Percentiles rank a stretch among this genome's conserved stretches.
Conservation (phyloP, 345 rosid genomes). For the Rhodamnia argentea region DNA sequence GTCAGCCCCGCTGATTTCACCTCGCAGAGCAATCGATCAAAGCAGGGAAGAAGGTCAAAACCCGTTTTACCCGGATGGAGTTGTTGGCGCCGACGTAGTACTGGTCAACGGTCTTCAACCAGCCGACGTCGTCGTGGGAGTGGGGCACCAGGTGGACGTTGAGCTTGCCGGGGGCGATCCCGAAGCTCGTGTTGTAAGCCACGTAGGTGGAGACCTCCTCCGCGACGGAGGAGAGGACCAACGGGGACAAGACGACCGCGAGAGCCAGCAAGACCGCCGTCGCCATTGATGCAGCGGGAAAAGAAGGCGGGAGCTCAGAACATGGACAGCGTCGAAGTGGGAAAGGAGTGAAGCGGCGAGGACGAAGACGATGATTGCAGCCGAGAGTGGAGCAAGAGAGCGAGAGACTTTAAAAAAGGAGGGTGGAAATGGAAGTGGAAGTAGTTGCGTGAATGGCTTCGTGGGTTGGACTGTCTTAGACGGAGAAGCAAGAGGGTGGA, state of each 20-base stretch:
- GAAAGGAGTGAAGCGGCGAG: not conserved
- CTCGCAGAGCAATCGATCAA: not conserved
- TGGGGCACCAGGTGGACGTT: conserved; percentile 95
- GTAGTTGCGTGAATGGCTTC: not conserved
- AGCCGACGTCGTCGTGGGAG: conserved; percentile 93
- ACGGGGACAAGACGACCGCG: not conserved
- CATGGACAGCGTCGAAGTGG: not conserved
- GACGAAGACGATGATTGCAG: not conserved
- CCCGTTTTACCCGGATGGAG: conserved; percentile 53
- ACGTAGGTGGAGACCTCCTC: conserved; percentile 31
- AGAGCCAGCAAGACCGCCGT: conserved; percentile 4
- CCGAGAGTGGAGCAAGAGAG: not conserved
- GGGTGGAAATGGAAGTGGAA: not conserved
- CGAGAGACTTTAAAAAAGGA: not conserved
- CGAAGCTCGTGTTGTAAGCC: conserved; percentile 53
- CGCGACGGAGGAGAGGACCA: conserved; percentile 1
- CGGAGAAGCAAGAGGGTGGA: not conserved
- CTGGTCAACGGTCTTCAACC: conserved; percentile 98
- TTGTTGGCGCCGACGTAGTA: conserved; percentile 85
- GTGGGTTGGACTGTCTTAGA: not conserved
- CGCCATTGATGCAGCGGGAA: not conserved
- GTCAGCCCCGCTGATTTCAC: not conserved
- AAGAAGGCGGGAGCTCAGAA: not conserved
- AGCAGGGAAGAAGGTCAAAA: not conserved
- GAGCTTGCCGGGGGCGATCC: conserved; percentile 56